Evolutionary conservation across 805 yeast genomes (phyloP).

Genomic region (Vanderwaltozyma polyspora): DNA sequence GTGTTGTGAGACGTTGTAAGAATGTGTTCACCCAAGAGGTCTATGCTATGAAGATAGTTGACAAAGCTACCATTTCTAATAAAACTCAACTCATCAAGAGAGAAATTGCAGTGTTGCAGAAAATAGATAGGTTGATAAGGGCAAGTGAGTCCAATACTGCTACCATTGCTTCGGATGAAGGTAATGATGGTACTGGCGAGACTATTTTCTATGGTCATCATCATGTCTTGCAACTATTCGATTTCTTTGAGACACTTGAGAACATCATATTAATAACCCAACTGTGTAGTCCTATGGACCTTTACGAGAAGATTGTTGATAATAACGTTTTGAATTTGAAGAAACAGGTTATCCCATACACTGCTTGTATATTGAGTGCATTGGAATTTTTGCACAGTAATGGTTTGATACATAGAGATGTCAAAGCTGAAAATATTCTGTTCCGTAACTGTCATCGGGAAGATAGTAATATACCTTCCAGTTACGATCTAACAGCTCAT

Average conservation of each 20-base stretch:
- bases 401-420: constrained; percentile 57
- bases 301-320: constrained; percentile 46
- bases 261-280: constrained; percentile 50
- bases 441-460: constrained; percentile 33
- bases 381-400: constrained; percentile 47
- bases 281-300: constrained; percentile 56
- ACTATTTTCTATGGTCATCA: constrained; percentile 27
- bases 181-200: constrained; percentile 10
- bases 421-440: constrained; percentile 61
- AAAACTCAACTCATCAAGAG: constrained; percentile 37
- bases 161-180: too few relatives aligned
- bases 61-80: constrained; percentile 18
- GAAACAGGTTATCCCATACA: constrained; percentile 37
- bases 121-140: constrained; percentile 15
- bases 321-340: constrained; percentile 36
- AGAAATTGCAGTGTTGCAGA: constrained; percentile 43
- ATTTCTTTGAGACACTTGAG: constrained; percentile 58
- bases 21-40: constrained; percentile 30
- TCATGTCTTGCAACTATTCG: constrained; percentile 50
- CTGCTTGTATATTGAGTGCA: constrained; percentile 42
- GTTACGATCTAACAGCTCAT: constrained; percentile 27
- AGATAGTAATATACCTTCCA: constrained; percentile 23
- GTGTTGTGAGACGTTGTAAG: constrained; percentile 41
- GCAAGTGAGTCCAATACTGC: constrained; percentile 29
- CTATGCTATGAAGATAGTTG: constrained; percentile 37